phyloP scores from a whole-genome alignment of 106 monocot species.

The Phalaenopsis aphrodite region DNA sequence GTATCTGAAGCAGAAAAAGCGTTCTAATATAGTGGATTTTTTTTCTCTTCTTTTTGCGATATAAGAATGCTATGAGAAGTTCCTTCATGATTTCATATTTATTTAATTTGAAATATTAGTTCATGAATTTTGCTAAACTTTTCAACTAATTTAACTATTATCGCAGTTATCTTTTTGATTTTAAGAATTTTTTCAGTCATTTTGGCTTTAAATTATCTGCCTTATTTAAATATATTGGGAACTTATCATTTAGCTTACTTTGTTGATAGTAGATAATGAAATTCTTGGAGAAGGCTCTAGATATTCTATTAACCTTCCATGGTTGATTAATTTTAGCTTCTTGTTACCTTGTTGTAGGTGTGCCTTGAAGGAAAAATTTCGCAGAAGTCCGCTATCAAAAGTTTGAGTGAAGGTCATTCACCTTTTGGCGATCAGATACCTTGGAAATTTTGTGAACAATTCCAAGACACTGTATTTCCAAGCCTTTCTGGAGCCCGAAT shows the following conservation, averaged over 20 bases:
- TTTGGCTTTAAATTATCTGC: no score
- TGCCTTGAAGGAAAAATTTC: constrained; percentile 98
- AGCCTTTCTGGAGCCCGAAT: constrained; percentile 88
- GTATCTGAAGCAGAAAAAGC: no score
- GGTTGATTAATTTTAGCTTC: neutral
- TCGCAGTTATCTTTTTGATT: no score
- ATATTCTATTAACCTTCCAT: neutral
- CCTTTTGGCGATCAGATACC: constrained; percentile 92
- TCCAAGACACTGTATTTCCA: constrained; percentile 81
- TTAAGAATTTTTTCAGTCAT: no score
- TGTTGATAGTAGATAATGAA: constrained; percentile 1
- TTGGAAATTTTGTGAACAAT: constrained; percentile 97
- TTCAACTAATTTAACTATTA: no score
- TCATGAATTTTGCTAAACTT: no score
- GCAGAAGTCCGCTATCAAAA: constrained; percentile 65
- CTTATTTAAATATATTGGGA: neutral
- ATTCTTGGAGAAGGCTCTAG: neutral
- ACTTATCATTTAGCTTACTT: neutral
- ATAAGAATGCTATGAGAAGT: no score
- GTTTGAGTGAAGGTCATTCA: constrained; percentile 63
- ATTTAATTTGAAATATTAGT: no score
- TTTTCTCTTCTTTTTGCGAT: no score
- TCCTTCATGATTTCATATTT: no score
- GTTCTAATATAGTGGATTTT: no score
- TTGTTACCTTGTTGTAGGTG: constrained; percentile 37